Base-by-base conservation (phyloP, 75 land plant species). In the Picea glauca region DNA sequence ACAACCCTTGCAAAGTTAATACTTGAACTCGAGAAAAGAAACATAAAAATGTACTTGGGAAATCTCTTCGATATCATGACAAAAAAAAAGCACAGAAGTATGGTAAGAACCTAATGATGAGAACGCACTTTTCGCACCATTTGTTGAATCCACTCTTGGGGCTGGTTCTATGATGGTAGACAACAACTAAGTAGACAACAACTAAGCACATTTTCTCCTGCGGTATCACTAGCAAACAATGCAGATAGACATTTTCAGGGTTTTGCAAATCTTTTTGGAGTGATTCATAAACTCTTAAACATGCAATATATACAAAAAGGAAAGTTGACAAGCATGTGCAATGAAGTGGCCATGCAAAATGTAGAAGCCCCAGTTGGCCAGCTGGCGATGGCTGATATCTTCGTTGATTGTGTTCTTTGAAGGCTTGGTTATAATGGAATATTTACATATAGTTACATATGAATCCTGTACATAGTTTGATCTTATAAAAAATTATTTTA, bases 111-210 rank as follows among this genome's bases (percentile, higher is more conserved):
- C 35, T 54, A 58, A 75, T 17, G 40, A 5, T 74, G 60, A 77
- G 57, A 68, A 88, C 90, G 72, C 83, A 91, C 90, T 76, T 81
- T 87, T 89, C 60, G 77, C 65, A 79, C 77, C 84, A 77, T 75
- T 74, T 15, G 80, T 61, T 72, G 26, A 26, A 26, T 77, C 75
- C 33, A 60, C 31, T 60, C 77, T 40, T 23, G 77, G 77, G 81
- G 76, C 84, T 82, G 56, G 58, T 80, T 74, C 74, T 83, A 40
- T 77, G 80, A 61, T 89, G 87, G 74, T 82, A 66, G 76, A 64
- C 78, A 13, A 84, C 80, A 50, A 57, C 82, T 58, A 75, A 78
- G 63, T 82, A 66, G 76, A 64, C 78, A 13, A 84, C 80, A 50
- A 57, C 82, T 58, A 75, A 78, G 63, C 76, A 75, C 78, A 79